A percentile compares a stretch with the other conserved stretches of the same genome.
Evolutionary conservation across 2,329 filamentous ascomycete genomes (phyloP).

Genomic region (Tympanopsis confertula): DNA sequence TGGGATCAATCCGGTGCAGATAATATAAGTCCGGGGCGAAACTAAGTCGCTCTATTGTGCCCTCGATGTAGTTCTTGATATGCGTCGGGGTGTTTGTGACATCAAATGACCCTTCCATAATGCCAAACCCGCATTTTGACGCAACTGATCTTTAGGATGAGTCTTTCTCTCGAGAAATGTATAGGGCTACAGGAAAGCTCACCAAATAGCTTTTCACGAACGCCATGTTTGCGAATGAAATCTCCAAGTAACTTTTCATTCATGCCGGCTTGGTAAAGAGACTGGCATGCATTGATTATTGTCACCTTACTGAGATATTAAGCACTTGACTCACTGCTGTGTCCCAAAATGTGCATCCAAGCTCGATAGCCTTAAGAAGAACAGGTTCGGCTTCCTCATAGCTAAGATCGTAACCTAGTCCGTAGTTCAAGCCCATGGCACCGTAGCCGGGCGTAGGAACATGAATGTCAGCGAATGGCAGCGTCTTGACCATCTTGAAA

Average conservation of each 20-base stretch:
- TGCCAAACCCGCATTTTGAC: slow-evolving; percentile 31
- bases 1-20: slow-evolving; percentile 29
- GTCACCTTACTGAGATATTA: background rate
- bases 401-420: slow-evolving; percentile 25
- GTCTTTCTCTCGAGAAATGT: too few species aligned
- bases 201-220: slow-evolving; percentile 35
- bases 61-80: slow-evolving; percentile 33
- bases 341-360: slow-evolving; percentile 32
- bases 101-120: background rate
- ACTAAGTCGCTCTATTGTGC: slow-evolving; percentile 34
- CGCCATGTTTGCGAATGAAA: slow-evolving; percentile 35
- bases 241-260: slow-evolving; percentile 33
- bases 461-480: slow-evolving; percentile 23
- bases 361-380: slow-evolving; percentile 31
- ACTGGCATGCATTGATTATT: slow-evolving; percentile 13
- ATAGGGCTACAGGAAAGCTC: slow-evolving; percentile 8
- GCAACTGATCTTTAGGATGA: slow-evolving; percentile 23
- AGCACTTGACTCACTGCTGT: slow-evolving; percentile 27
- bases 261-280: slow-evolving; percentile 34
- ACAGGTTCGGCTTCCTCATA: slow-evolving; percentile 33
- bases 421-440: slow-evolving; percentile 34
- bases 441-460: slow-evolving; percentile 32
- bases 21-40: slow-evolving; percentile 28
- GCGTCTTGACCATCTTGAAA: slow-evolving; percentile 24
- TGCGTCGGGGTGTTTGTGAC: slow-evolving; percentile 31